Evolutionary conservation across 1,139 yeast species (phyloP), one percentile per base, ranked within the genome.

Genomic region (Suhomyces yuchorum): DNA sequence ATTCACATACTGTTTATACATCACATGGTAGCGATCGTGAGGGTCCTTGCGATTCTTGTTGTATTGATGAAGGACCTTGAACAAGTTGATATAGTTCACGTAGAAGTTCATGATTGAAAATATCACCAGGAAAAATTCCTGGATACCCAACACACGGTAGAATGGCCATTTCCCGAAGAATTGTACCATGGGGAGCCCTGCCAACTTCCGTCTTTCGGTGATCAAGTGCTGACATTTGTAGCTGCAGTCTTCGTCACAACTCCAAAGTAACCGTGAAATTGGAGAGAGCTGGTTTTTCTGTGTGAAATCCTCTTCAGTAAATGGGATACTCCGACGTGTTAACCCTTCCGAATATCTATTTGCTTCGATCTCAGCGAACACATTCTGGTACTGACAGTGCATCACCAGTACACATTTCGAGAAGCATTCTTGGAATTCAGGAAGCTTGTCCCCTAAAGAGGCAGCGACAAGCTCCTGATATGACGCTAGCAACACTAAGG

Each of bases 161-260:
- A 75, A 75, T 3, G 80, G 80, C 80, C 80, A 75, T 52, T 75
- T 75, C 8, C 80, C 80, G 48, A 66, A 63, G 51, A 73, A 75
- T 50, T 75, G 77, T 11, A 74, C 76, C 60, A 70, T 60, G 2
- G 64, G 63, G 12, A 56, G 52, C 2, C 64, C 63, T 0, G 48
- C 38, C 7, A 24, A 23, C 18, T 51, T 45, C 30, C 77, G 54
- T 23, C 53, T 53, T 28, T 62, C 56, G 4, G 76, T 70, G 30
- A 74, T 56, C 11, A 65, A 51, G 51, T 72, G 79, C 51, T 66
- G 75, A 53, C 80, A 75, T 48, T 72, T 67, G 54, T 75, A 75
- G 48, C 65, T 62, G 56, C 80, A 75, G 49, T 75, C 73, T 51
- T 67, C 65, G 1, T 45, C 51, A 53, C 79, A 75, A 46, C 66